Base-by-base conservation (phyloP, 441 rosid species). In the Populus trichocarpa region DNA sequence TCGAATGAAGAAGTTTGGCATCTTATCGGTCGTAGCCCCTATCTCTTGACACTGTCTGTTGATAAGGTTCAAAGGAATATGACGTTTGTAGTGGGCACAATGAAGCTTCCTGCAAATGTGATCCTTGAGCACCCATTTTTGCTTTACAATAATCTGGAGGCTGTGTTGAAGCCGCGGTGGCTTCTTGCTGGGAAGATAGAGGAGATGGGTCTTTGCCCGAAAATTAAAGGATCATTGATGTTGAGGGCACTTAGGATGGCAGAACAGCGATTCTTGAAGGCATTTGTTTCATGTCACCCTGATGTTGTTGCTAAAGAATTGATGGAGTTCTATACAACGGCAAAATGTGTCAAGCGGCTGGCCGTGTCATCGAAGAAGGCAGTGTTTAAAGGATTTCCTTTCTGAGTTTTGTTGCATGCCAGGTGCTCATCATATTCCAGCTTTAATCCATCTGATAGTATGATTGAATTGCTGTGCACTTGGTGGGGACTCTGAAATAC, bases 11-110 rank as follows among this genome's bases (percentile, higher is more conserved):
- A 89, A 70, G 74, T 89, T 72, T 90, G 92, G 96, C 9, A 74
- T n/a, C 82, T 94, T 10, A 80, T 87, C 4, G 97, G 97, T 20
- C 84, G 84, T 50, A 86, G 88, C 71, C 98, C 96, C 0, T 75
- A 85, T 61, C 33, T 93, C 59, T 81, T 95, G 79, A 90, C 97
- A 16, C 46, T 93, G 10, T 93, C 97, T 8, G 82, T 89, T 67
- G 97, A 90, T 9, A 93, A 91, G 85, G 91, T 95, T 73, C 94
- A 95, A 76, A 89, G 97, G 85, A 93, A 91, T 71, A 94, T 94
- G 97, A 94, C 96, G 64, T 94, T 84, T 74, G 61, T 94, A 6
- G 33, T 90, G 13, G 95, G 88, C 30, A 87, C 86, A 12, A 84
- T 91, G 88, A 93, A 88, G 79, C 80, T 87, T n/a, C 84, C 91